Percentiles rank a stretch among this genome's conserved stretches.
phyloP scores from a whole-genome alignment of 306 rosid genomes.

The Sicyos edulis region DNA sequence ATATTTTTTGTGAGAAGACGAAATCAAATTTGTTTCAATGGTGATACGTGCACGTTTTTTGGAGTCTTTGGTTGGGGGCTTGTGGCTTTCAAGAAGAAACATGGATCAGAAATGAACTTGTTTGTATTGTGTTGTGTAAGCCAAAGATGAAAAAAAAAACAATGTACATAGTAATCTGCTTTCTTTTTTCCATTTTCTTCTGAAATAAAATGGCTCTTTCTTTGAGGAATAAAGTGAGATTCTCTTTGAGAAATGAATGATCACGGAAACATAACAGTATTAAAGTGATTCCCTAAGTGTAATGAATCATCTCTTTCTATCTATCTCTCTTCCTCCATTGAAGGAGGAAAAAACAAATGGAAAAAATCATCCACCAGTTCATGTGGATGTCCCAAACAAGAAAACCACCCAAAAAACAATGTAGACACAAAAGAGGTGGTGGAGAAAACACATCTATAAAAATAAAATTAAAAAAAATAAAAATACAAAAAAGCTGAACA shows the following conservation, averaged over 20 bases:
- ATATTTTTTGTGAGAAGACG: neutral
- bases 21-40: neutral
- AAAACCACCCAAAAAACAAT: neutral
- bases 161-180: conserved; percentile 10
- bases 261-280: neutral
- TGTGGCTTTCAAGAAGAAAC: neutral
- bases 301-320: neutral
- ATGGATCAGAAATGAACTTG: neutral
- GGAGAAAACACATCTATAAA: neutral
- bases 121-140: conserved; percentile 6
- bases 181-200: neutral
- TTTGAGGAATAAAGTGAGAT: conserved; percentile 2
- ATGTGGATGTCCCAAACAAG: conserved; percentile 3
- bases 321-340: neutral
- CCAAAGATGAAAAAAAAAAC: neutral
- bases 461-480: neutral
- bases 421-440: neutral
- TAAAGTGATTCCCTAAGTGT: conserved; percentile 8
- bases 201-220: conserved; percentile 10
- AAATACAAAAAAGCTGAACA: neutral
- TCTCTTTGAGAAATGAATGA: conserved; percentile 13
- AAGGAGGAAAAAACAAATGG: conserved; percentile 1
- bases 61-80: neutral
- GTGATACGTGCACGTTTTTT: neutral
- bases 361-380: neutral